Conservation (phyloP, 345 rosid genomes). For the Fremontodendron californicum region DNA sequence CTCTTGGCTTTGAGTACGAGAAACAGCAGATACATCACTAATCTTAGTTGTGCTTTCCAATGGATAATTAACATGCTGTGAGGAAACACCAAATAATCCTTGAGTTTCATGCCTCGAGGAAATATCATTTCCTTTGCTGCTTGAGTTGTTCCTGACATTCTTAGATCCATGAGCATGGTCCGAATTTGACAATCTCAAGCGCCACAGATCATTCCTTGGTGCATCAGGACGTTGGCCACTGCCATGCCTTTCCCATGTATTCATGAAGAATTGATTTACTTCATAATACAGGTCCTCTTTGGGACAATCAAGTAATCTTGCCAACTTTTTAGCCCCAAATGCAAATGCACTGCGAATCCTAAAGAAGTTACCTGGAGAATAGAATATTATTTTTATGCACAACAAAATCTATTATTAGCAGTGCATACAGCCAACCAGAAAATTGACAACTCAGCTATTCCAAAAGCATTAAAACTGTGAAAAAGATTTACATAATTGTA, state of each 20-base stretch:
- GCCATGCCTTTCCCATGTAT: conserved; percentile 99
- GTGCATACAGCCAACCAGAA: not conserved
- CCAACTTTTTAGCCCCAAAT: conserved; percentile 91
- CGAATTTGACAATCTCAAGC: conserved; percentile 37
- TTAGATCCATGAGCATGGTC: conserved; percentile 40
- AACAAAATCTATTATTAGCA: conserved; percentile 3
- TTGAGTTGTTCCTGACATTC: conserved; percentile 35
- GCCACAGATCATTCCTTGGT: conserved; percentile 51
- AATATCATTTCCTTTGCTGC: conserved; percentile 36
- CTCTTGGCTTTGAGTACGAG: conserved; percentile 46
- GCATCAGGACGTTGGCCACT: conserved; percentile 94
- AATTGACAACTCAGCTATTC: not conserved
- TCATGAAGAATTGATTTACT: conserved; percentile 79
- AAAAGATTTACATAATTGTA: not conserved
- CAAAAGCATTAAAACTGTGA: conserved; percentile 5
- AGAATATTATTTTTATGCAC: not conserved
- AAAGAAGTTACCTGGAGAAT: conserved; percentile 86
- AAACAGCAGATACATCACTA: conserved; percentile 30
- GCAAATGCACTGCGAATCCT: conserved; percentile 99
- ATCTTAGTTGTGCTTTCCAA: conserved; percentile 38
- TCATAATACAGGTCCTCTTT: conserved; percentile 64
- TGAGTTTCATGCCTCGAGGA: conserved; percentile 31
- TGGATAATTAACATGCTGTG: conserved; percentile 38
- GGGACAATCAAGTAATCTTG: conserved; percentile 81
- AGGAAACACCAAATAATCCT: conserved; percentile 29